Percentiles rank a stretch among this genome's conserved stretches.
These are phyloP conservation scores for Brettanomyces custersianus DNA, from an alignment of 805 yeast species.

Conservation along the genomic window DNA sequence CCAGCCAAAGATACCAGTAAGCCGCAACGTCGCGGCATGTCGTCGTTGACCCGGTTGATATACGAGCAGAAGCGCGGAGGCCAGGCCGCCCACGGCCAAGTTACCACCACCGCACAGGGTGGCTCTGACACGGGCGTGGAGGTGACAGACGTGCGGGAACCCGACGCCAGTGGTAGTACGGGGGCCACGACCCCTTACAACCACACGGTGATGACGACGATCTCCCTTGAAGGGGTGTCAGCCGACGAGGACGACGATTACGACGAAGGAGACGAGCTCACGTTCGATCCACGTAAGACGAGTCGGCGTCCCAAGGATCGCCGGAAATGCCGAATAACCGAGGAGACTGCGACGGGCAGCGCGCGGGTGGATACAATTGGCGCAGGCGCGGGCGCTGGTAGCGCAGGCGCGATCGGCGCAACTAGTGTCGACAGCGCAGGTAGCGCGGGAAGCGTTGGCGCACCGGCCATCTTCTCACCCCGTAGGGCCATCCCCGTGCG, in stretches of 20 bases:
- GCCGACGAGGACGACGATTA: conserved; percentile 15
- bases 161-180: background rate
- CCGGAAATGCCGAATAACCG: background rate
- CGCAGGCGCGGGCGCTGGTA: background rate
- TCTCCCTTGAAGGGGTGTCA: conserved; percentile 26
- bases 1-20: background rate
- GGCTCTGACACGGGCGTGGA: conserved; percentile 24
- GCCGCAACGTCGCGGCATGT: conserved; percentile 14
- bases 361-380: background rate
- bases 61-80: conserved; percentile 19
- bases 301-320: background rate
- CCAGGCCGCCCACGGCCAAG: conserved; percentile 18
- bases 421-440: background rate
- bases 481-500: background rate
- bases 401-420: background rate
- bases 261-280: conserved; percentile 5
- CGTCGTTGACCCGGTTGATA: conserved; percentile 27
- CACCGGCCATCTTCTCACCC: too few relatives aligned
- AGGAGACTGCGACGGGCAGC: background rate
- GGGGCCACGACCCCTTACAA: conserved; percentile 9
- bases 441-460: too few relatives aligned
- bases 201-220: conserved; percentile 25
- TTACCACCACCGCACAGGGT: conserved; percentile 26
- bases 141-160: too few relatives aligned
- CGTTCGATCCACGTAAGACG: conserved; percentile 6